Evolutionary conservation across 257 asterid species (phyloP), one percentile per base, ranked within the genome.

Genomic region (Nicotiana attenuata): DNA sequence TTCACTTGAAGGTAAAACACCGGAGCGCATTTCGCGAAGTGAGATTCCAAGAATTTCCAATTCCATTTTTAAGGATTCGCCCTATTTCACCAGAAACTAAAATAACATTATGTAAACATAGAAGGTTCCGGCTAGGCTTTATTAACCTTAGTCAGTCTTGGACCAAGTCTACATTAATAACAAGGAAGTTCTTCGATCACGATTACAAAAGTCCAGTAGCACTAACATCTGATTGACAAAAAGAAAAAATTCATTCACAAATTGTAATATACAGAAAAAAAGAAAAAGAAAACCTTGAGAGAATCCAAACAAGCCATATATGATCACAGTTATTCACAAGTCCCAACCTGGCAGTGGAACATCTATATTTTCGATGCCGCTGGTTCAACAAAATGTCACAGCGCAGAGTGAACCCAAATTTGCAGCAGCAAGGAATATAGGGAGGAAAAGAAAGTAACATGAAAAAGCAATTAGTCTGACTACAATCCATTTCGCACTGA

Each of bases 341-440:
- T 80, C 47, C 38, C 81, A 80, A 71, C n/a, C 63, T 24, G 79
- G 63, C 63, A 75, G 63, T 7, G 79, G 57, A 61, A 84, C n/a
- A 24, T 45, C 77, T 20, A 47, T 60, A 35, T 14, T 55, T 52
- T 33, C 55, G 3, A 45, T 10, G 57, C 68, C 83, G 63, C 61
- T 29, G 78, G 67, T 59, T 71, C 79, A 8, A 65, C 85, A 7
- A 50, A 67, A 35, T 0, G 35, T 24, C 3, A n/a, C 86, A 47
- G 80, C 78, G 78, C 88, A 82, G 28, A 85, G 61, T 80, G 75
- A 69, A 35, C 76, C 83, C 73, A 41, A 66, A 73, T 79, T 47
- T 80, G 69, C 83, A 57, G 73, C 31, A 83, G 57, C 83, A 63
- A 81, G 28, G 50, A 81, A 78, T 83, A 79, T 33, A 81, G 84